Evolutionary conservation across 768 basidiomycete genomes (phyloP).

Genomic region (Podaxis sp.): DNA sequence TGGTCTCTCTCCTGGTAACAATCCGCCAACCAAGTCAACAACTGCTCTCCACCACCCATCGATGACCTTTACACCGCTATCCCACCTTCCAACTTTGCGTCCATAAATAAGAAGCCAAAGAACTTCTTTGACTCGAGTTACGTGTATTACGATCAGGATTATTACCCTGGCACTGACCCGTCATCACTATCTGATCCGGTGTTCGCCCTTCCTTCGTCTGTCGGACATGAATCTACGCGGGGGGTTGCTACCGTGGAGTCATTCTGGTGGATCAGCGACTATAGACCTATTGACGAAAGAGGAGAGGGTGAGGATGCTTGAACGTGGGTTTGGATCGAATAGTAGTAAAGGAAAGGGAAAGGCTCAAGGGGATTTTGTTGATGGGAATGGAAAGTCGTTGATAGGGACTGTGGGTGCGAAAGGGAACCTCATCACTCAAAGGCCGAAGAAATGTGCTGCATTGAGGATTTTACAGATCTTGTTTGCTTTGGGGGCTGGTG

Average conservation of each 20-base stretch:
- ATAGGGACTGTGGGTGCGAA: conserved; percentile 60
- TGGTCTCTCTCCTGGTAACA: conserved; percentile 68
- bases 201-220: conserved; percentile 31
- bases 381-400: conserved; percentile 47
- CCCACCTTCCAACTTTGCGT: conserved; percentile 33
- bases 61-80: conserved; percentile 24
- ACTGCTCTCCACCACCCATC: conserved; percentile 19
- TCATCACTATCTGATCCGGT: conserved; percentile 29
- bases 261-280: conserved; percentile 32
- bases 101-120: conserved; percentile 21
- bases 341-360: conserved; percentile 27
- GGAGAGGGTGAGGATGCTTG: conserved; percentile 70
- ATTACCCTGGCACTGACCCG: conserved; percentile 28
- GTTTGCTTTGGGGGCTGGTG: conserved; percentile 49
- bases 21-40: conserved; percentile 17
- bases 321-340: conserved; percentile 61
- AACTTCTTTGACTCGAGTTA: conserved; percentile 21
- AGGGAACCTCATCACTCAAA: conserved; percentile 60
- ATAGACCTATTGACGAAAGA: conserved; percentile 57
- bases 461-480: conserved; percentile 48
- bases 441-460: conserved; percentile 56
- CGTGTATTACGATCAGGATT: conserved; percentile 26
- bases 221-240: conserved; percentile 41
- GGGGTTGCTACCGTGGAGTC: conserved; percentile 40
- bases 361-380: conserved; percentile 30